A percentile compares a stretch with the other conserved stretches of the same genome.
Conservation (phyloP, 2,329 filamentous ascomycete genomes). For the Tolypocladium inflatum region DNA sequence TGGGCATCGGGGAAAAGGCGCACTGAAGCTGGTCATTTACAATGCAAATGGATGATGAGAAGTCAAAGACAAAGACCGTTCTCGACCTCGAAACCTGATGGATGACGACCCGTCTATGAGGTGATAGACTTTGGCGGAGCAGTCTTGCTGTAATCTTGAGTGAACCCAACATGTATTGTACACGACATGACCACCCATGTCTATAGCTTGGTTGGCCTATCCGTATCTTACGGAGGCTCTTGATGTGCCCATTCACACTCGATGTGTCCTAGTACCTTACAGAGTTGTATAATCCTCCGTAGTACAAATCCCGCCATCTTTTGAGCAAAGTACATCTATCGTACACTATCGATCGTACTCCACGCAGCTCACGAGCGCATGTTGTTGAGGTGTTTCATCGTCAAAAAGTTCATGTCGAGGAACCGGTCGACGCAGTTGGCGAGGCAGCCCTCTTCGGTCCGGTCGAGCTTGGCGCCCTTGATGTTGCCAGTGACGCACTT, state of each 20-base stretch:
- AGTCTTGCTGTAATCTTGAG: neutral
- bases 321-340: slow-evolving; percentile 1
- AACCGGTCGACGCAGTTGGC: slow-evolving; percentile 91
- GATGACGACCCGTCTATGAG: neutral
- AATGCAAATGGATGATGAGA: slow-evolving; percentile 24
- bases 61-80: slow-evolving; percentile 1
- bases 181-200: neutral
- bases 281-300: neutral
- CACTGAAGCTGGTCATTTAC: slow-evolving; percentile 24
- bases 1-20: slow-evolving; percentile 27
- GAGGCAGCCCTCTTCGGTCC: slow-evolving; percentile 72
- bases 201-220: neutral
- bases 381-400: slow-evolving; percentile 74
- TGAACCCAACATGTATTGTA: neutral
- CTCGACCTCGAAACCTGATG: neutral
- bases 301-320: neutral
- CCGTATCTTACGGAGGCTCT: neutral
- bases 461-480: slow-evolving; percentile 62
- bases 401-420: slow-evolving; percentile 76
- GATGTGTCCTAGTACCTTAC: neutral
- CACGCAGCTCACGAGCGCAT: slow-evolving; percentile 28
- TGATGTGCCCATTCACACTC: neutral
- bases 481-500: slow-evolving; percentile 79
- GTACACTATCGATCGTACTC: neutral
- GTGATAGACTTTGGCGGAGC: neutral